Percentiles rank a stretch among this genome's conserved stretches.
These are phyloP conservation scores for Choanephora cucurbitarum DNA, from an alignment of 371 early-diverging fungal species.

Conservation along the genomic window DNA sequence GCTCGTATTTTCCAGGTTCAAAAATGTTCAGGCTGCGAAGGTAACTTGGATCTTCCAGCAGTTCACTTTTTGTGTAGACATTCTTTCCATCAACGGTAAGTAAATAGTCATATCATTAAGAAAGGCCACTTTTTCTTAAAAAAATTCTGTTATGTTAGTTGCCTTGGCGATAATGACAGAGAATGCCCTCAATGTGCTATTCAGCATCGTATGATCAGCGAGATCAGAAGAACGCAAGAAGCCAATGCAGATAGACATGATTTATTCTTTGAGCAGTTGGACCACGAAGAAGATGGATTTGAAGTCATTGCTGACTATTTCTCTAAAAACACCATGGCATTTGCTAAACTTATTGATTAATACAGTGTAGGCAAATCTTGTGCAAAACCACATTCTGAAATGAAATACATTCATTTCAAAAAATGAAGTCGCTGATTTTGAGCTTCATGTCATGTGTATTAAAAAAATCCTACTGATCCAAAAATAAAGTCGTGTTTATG, in stretches of 20 bases:
- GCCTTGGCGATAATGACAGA: slow-evolving; percentile 73
- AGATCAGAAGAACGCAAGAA: slow-evolving; percentile 77
- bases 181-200: slow-evolving; percentile 90
- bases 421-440: slow-evolving; percentile 20
- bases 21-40: slow-evolving; percentile 82
- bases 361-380: too few relatives aligned
- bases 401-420: slow-evolving; percentile 21
- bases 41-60: slow-evolving; percentile 85
- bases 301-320: slow-evolving; percentile 87
- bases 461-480: slow-evolving; percentile 11
- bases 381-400: too few relatives aligned
- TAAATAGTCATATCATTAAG: background rate
- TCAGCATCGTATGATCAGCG: slow-evolving; percentile 79
- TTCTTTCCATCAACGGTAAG: slow-evolving; percentile 87
- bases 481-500: slow-evolving; percentile 18
- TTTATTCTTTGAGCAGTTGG: slow-evolving; percentile 77
- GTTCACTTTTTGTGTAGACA: slow-evolving; percentile 93
- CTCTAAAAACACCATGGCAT: slow-evolving; percentile 82
- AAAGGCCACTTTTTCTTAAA: background rate
- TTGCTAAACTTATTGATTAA: slow-evolving; percentile 71
- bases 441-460: slow-evolving; percentile 10
- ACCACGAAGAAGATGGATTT: slow-evolving; percentile 82
- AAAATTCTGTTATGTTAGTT: slow-evolving; percentile 34
- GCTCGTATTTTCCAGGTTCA: slow-evolving; percentile 86
- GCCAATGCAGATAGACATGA: slow-evolving; percentile 76